Percentiles rank a stretch among this genome's conserved stretches.
Conservation (phyloP, 805 yeast species). For the Kazachstania bromeliacearum region DNA sequence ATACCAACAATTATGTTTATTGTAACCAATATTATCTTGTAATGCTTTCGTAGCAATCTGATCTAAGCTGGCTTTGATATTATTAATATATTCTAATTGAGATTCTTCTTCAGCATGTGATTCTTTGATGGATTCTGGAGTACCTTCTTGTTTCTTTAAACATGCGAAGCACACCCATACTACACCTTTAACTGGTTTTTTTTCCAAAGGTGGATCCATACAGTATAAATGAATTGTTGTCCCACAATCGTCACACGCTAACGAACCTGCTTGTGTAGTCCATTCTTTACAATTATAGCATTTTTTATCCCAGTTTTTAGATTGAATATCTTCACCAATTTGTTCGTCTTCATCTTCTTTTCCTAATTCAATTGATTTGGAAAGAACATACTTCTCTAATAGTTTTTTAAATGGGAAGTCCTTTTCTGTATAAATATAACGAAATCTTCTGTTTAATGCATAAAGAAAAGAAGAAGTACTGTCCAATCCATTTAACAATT, state of each 20-base stretch:
- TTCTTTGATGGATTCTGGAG: neutral
- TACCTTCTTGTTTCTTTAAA: constrained; percentile 46
- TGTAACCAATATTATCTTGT: constrained; percentile 5
- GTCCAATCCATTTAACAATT: constrained; percentile 47
- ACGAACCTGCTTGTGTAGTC: constrained; percentile 67
- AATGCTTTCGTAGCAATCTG: constrained; percentile 11
- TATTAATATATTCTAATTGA: neutral
- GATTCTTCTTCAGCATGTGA: neutral
- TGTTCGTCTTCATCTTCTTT: neutral
- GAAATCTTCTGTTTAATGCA: constrained; percentile 59
- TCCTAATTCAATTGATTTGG: constrained; percentile 1
- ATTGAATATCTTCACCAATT: neutral
- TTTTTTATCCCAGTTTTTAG: constrained; percentile 22
- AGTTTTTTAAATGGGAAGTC: constrained; percentile 23
- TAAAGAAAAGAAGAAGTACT: constrained; percentile 39
- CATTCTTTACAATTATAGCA: constrained; percentile 79
- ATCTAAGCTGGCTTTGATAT: constrained; percentile 11
- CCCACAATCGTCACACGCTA: constrained; percentile 71
- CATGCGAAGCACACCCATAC: constrained; percentile 87
- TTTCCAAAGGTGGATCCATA: constrained; percentile 70
- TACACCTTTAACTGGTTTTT: constrained; percentile 78
- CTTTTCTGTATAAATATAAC: constrained; percentile 64
- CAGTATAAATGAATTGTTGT: constrained; percentile 71
- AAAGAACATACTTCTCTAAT: constrained; percentile 17
- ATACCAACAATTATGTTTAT: constrained; percentile 18